Evolutionary conservation across 495 filamentous ascomycete species (phyloP), one percentile per base, ranked within the genome.

Genomic region (Physcia stellaris): DNA sequence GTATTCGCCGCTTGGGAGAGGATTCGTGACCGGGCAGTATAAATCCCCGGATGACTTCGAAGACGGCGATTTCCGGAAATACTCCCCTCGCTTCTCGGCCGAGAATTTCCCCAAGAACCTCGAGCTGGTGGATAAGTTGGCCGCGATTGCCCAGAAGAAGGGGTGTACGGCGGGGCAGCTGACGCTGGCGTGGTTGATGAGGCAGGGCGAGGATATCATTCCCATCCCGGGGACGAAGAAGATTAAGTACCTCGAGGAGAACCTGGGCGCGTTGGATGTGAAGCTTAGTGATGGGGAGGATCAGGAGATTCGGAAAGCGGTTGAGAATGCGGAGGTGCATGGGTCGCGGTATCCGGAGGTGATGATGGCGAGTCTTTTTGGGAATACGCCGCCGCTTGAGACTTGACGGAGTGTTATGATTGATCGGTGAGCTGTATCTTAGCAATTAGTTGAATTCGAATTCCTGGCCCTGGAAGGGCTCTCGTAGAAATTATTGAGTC

Each of bases 201-300:
- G 54, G 9, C 68, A 70, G 43, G 70, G 69, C 0, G 55, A 67
- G 0, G 67, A 72, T 42, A 58, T 75, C 22, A 59, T 77, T 37
- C 66, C 70, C 1, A 73, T 76, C 45, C 73, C 72, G 0, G 73
- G 72, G 3, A 77, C 74, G 0, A 73, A 64, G 47, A 63, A 53
- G n/a, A 48, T 67, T 12, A 57, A 65, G 44, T 67, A 69, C 32
- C 45, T 79, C 34, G 67, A 75, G 32, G 68, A 79, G 53, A 79
- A 80, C 43, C 51, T 62, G 41, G 64, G 40, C 2, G 59, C 73
- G 10, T 24, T 62, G 11, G 39, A 62, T 11, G 54, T 77, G 13
- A 39, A 49, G 35, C 52, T 79, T 18, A 68, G 46, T 0, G 58
- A 61, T 7, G 59, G 65, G 34, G 75, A 80, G 39, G 55, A 64